phyloP scores from a whole-genome alignment of 1,284 basidiomycete species.

The Ceratobasidium papillatum region DNA sequence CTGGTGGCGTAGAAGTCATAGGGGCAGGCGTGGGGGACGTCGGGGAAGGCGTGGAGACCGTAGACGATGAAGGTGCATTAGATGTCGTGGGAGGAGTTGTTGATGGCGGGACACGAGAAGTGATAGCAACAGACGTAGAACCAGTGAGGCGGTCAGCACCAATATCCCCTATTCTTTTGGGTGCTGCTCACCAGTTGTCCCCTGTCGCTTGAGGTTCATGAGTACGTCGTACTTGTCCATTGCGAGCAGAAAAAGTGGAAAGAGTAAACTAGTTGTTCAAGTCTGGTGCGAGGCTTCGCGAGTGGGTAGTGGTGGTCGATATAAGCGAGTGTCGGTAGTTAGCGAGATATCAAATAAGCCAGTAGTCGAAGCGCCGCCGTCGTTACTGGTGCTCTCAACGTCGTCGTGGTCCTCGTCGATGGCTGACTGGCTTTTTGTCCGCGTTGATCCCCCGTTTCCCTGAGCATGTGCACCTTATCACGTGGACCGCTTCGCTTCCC shows the following conservation, averaged over 20 bases:
- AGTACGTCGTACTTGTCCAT: slow-evolving; percentile 39
- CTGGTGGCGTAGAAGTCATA: slow-evolving; percentile 20
- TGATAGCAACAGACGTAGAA: not conserved
- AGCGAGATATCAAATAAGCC: not conserved
- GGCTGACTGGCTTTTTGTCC: not conserved
- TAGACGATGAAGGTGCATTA: not conserved
- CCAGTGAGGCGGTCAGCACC: slow-evolving; percentile 23
- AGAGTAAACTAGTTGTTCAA: not conserved
- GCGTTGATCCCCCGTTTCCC: not conserved
- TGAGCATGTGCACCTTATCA: slow-evolving; percentile 35
- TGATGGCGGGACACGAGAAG: not conserved
- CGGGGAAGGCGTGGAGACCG: not conserved
- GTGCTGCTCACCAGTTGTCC: slow-evolving; percentile 30
- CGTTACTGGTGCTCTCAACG: not conserved
- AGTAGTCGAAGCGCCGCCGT: not conserved
- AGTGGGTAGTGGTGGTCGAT: too few relatives aligned
- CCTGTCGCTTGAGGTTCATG: slow-evolving; percentile 36
- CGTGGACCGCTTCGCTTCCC: slow-evolving; percentile 8
- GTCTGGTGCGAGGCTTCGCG: slow-evolving; percentile 41
- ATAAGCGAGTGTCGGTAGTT: slow-evolving; percentile 39
- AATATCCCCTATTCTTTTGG: not conserved
- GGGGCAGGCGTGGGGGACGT: not conserved
- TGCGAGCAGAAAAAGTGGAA: not conserved
- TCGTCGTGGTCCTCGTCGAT: slow-evolving; percentile 23
- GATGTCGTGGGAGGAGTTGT: not conserved